phyloP scores from a whole-genome alignment of 2,329 filamentous ascomycete genomes.

The Fusarium sp. region DNA sequence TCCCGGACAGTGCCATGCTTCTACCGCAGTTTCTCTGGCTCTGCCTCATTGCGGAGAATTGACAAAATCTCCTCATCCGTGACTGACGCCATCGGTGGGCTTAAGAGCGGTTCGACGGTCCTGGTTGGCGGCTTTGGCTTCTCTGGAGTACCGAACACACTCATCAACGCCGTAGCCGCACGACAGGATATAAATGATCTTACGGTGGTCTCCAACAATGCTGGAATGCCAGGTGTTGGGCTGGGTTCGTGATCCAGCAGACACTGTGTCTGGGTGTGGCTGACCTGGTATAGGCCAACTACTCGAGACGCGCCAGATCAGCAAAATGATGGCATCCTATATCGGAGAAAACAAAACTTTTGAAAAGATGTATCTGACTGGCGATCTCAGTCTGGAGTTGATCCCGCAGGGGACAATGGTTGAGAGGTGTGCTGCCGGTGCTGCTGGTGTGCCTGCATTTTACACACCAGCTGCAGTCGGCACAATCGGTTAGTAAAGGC shows the following conservation, averaged over 20 bases:
- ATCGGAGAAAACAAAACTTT: constrained; percentile 95
- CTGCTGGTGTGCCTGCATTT: constrained; percentile 89
- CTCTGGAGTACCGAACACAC: constrained; percentile 83
- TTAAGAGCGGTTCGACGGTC: constrained; percentile 78
- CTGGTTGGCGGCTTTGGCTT: constrained; percentile 85
- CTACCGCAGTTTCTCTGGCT: not conserved
- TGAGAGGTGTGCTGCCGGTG: constrained; percentile 85
- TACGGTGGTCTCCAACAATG: constrained; percentile 93
- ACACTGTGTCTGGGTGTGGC: constrained; percentile 57
- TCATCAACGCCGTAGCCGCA: constrained; percentile 76
- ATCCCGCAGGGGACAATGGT: constrained; percentile 91
- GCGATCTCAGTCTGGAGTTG: constrained; percentile 87
- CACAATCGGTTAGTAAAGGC: constrained; percentile 64
- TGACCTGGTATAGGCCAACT: constrained; percentile 51
- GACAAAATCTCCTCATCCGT: constrained; percentile 80
- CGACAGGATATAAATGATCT: constrained; percentile 77
- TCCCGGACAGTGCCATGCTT: not conserved
- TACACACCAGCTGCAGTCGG: constrained; percentile 88
- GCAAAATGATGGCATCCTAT: constrained; percentile 91
- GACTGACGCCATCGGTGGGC: constrained; percentile 75
- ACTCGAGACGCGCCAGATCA: constrained; percentile 71
- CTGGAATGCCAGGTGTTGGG: constrained; percentile 83
- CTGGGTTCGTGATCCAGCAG: constrained; percentile 62
- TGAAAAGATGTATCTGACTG: constrained; percentile 87
- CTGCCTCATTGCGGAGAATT: constrained; percentile 60